Evolutionary conservation across 2,329 filamentous ascomycete genomes (phyloP).

Genomic region (Hypoxylon sp.): DNA sequence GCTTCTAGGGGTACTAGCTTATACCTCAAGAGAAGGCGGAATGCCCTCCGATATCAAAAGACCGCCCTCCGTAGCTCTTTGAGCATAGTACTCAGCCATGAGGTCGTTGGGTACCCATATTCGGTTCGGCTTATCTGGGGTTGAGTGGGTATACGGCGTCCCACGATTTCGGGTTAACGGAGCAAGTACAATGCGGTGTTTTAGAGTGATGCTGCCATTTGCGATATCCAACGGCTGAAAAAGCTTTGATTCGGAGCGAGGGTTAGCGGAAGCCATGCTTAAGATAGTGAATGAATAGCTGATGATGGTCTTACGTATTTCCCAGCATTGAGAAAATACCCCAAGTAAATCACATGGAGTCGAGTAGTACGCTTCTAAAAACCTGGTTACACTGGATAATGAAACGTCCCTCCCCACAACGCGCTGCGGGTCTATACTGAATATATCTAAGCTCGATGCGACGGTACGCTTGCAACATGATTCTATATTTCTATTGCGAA

Average conservation of each 20-base stretch:
- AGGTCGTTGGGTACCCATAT: slow-evolving; percentile 22
- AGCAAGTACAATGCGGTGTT: slow-evolving; percentile 21
- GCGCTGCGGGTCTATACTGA: background rate
- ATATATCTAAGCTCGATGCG: background rate
- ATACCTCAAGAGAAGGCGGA: slow-evolving; percentile 22
- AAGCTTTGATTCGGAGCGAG: slow-evolving; percentile 19
- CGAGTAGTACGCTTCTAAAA: background rate
- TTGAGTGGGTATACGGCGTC: slow-evolving; percentile 12
- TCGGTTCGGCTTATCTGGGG: slow-evolving; percentile 22
- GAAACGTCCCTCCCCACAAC: background rate
- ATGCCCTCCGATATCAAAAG: slow-evolving; percentile 18
- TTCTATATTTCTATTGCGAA: background rate
- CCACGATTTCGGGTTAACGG: slow-evolving; percentile 21
- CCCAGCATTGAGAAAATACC: background rate
- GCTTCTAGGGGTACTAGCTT: background rate
- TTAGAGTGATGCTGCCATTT: slow-evolving; percentile 16
- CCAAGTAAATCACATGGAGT: background rate
- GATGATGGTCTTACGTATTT: background rate
- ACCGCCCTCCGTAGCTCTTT: slow-evolving; percentile 20
- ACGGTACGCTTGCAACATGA: background rate
- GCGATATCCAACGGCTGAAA: slow-evolving; percentile 19
- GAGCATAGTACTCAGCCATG: slow-evolving; percentile 19
- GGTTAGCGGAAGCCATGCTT: slow-evolving; percentile 6
- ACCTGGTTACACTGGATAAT: no score
- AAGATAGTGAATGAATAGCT: background rate